Evolutionary conservation across 2,329 filamentous ascomycete genomes (phyloP).

Genomic region (Pestalotiopsis sp.): DNA sequence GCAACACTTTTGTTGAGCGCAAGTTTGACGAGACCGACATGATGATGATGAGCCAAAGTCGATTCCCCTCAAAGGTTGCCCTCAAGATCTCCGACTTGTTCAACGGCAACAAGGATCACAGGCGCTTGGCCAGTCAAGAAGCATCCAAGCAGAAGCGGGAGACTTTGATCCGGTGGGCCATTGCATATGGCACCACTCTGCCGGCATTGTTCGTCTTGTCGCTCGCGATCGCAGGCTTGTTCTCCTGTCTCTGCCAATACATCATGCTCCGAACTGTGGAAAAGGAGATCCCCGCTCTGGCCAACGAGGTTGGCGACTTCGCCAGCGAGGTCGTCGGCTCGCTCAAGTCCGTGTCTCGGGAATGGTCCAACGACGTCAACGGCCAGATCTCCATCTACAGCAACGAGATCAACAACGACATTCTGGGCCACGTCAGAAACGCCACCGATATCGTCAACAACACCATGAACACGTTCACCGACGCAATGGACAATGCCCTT

Average conservation of each 20-base stretch:
- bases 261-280: slow-evolving; percentile 75
- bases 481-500: slow-evolving; percentile 74
- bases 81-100: slow-evolving; percentile 63
- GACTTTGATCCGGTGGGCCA: slow-evolving; percentile 77
- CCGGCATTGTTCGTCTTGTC: slow-evolving; percentile 86
- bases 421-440: slow-evolving; percentile 86
- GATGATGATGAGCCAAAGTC: slow-evolving; percentile 83
- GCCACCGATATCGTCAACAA: slow-evolving; percentile 82
- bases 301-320: slow-evolving; percentile 76
- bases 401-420: slow-evolving; percentile 76
- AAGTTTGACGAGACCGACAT: slow-evolving; percentile 83
- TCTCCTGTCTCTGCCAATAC: slow-evolving; percentile 82
- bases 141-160: slow-evolving; percentile 55
- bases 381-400: slow-evolving; percentile 71
- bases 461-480: slow-evolving; percentile 81
- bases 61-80: slow-evolving; percentile 73
- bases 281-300: slow-evolving; percentile 75
- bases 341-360: slow-evolving; percentile 71
- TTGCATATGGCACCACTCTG: slow-evolving; percentile 85
- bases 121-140: not conserved
- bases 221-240: slow-evolving; percentile 78
- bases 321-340: slow-evolving; percentile 75
- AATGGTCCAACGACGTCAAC: slow-evolving; percentile 81
- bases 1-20: slow-evolving; percentile 65
- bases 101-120: slow-evolving; percentile 4